A percentile compares a stretch with the other conserved stretches of the same genome.
These are phyloP conservation scores for Fragaria iinumae DNA, from an alignment of 306 rosid species.

Conservation along the genomic window DNA sequence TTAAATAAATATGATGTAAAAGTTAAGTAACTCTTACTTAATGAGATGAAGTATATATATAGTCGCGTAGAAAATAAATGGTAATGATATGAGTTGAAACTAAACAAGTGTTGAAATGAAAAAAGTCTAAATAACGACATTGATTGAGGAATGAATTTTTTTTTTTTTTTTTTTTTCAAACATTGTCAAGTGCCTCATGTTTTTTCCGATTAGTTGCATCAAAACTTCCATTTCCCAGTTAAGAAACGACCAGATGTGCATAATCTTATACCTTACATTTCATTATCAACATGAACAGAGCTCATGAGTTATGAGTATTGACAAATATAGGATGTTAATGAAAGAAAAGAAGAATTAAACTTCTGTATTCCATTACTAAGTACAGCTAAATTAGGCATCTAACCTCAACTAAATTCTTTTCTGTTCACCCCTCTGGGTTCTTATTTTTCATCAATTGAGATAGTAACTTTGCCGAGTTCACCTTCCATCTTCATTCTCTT, in stretches of 20 bases:
- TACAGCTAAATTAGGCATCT: constrained; percentile 16
- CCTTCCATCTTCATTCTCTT: neutral
- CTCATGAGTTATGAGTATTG: neutral
- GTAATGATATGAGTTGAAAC: neutral
- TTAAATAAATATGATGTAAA: too few species aligned
- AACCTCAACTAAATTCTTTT: constrained; percentile 15
- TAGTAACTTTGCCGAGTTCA: constrained; percentile 15
- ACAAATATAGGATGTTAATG: neutral
- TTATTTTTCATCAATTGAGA: constrained; percentile 36
- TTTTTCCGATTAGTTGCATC: too few species aligned
- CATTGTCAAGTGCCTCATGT: too few species aligned
- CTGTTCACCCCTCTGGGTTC: constrained; percentile 20
- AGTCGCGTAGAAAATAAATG: too few species aligned
- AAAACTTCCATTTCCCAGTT: too few species aligned
- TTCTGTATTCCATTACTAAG: constrained; percentile 32
- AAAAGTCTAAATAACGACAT: neutral
- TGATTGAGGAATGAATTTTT: neutral
- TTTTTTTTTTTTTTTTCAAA: too few species aligned
- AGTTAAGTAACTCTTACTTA: too few species aligned
- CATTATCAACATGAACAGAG: neutral
- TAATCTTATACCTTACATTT: neutral
- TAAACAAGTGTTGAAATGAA: neutral
- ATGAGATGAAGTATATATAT: too few species aligned
- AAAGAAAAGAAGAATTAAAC: neutral
- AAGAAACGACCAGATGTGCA: neutral